Evolutionary conservation across 345 rosid genomes (phyloP), one percentile per base, ranked within the genome.

Genomic region (Laguncularia racemosa): DNA sequence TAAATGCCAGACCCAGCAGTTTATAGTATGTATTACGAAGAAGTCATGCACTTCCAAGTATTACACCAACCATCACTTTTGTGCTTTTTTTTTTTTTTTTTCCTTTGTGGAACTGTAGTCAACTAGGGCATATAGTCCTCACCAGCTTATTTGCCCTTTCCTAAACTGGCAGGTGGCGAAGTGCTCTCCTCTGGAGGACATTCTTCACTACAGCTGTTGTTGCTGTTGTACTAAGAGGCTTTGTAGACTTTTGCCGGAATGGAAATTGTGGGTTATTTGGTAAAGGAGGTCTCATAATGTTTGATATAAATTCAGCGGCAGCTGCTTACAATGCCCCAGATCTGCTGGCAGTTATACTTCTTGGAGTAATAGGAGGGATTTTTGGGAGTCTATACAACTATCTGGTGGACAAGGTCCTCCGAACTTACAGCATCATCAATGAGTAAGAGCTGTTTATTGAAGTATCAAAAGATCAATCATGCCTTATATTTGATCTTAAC

Each of bases 121-220:
- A 33, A 33, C 40, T 9, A 33, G 40, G 6, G 1, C 40, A 28
- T 11, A 15, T 6, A 28, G 45, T 20, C 4, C 46, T 8, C 17
- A 19, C 44, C 21, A 33, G 8, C 3, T 50, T 56, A 20, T 26
- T 15, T 12, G 20, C 13, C 38, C 28, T 14, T 14, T 14, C 49
- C 21, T 52, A 62, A 38, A 46, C 47, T 47, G 56, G 58, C 71
- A 90, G 97, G 97, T 91, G 98, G 98, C 74, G 98, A 70, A 91
- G 88, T 73, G 95, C 98, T 26, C 84, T 91, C 63, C 95, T 91
- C 44, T 91, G 96, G 98, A 79, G 96, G 76, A 88, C 96, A 20
- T 86, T 88, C 76, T 86, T 91, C 68, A 91, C 98, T 12, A 91
- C 96, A 13, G 96, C 98, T 53, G 92, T 91, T n/a, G 98, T 91